Percentiles rank a stretch among this genome's conserved stretches.
Conservation (phyloP, 2,329 filamentous ascomycete species). For the Cytospora piceicola region DNA sequence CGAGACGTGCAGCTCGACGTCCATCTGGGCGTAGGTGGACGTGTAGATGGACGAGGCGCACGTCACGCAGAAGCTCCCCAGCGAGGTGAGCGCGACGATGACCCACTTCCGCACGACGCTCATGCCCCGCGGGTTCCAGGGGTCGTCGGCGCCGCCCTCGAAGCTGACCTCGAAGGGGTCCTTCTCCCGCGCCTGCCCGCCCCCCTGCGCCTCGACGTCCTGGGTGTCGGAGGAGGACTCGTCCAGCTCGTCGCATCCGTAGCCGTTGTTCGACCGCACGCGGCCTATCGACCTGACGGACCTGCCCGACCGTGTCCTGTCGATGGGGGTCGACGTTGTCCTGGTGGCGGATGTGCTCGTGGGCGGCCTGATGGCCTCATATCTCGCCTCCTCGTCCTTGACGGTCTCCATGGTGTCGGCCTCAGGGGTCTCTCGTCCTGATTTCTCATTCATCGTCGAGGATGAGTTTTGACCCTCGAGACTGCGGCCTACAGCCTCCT, state of each 20-base stretch:
- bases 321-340: slow-evolving; percentile 19
- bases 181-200: slow-evolving; percentile 35
- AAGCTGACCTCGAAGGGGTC: slow-evolving; percentile 72
- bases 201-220: slow-evolving; percentile 11
- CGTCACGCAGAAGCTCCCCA: slow-evolving; percentile 83
- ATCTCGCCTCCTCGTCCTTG: slow-evolving; percentile 26
- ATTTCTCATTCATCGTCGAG: slow-evolving; percentile 13
- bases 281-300: slow-evolving; percentile 35
- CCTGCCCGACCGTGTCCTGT: slow-evolving; percentile 20
- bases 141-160: slow-evolving; percentile 67
- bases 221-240: slow-evolving; percentile 22
- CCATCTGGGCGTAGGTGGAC: slow-evolving; percentile 77
- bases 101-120: slow-evolving; percentile 72
- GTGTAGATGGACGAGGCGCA: slow-evolving; percentile 90
- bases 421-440: slow-evolving; percentile 24
- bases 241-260: slow-evolving; percentile 44
- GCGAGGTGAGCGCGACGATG: slow-evolving; percentile 74
- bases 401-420: slow-evolving; percentile 15
- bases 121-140: slow-evolving; percentile 74
- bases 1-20: slow-evolving; percentile 72
- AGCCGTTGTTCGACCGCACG: slow-evolving; percentile 50
- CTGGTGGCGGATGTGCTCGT: slow-evolving; percentile 11
- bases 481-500: background rate
- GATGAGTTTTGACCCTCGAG: slow-evolving; percentile 5
- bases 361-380: slow-evolving; percentile 36